A percentile compares a stretch with the other conserved stretches of the same genome.
These are phyloP conservation scores for Chlorella variabilis DNA, from an alignment of 163 green algal species.

Conservation along the genomic window DNA sequence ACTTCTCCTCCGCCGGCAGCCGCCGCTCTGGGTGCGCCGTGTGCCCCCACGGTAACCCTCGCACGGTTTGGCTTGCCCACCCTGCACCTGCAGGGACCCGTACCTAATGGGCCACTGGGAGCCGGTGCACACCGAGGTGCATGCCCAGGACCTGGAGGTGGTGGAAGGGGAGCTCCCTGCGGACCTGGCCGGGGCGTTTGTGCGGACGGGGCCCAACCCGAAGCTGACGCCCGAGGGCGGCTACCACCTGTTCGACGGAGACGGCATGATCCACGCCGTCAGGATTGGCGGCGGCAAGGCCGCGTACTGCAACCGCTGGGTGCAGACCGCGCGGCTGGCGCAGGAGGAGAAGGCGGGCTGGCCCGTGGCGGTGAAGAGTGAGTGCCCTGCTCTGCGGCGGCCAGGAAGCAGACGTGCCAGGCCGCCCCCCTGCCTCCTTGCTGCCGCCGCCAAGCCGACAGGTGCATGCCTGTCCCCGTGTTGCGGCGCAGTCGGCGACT, in stretches of 20 bases:
- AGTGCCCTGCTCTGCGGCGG: too few species aligned
- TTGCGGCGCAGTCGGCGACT: slow-evolving; percentile 49
- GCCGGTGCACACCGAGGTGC: slow-evolving; percentile 42
- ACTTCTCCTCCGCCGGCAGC: too few species aligned
- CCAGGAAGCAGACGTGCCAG: too few species aligned
- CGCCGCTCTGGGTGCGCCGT: too few species aligned
- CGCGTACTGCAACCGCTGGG: slow-evolving; percentile 69
- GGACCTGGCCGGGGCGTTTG: slow-evolving; percentile 57
- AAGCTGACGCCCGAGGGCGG: slow-evolving; percentile 45
- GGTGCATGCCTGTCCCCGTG: not conserved
- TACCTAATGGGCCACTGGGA: slow-evolving; percentile 45
- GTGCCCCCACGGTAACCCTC: too few species aligned
- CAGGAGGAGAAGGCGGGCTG: slow-evolving; percentile 55
- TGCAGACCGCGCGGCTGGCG: slow-evolving; percentile 62
- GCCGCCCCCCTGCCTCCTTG: too few species aligned
- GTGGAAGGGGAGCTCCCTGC: slow-evolving; percentile 44
- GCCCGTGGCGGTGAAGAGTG: slow-evolving; percentile 19
- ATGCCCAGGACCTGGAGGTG: slow-evolving; percentile 20
- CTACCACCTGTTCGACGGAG: slow-evolving; percentile 65
- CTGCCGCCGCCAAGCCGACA: too few species aligned
- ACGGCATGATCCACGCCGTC: slow-evolving; percentile 75
- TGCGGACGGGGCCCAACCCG: slow-evolving; percentile 70
- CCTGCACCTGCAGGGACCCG: slow-evolving; percentile 20
- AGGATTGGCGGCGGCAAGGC: slow-evolving; percentile 63
- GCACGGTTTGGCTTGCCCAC: too few species aligned